Conservation (phyloP, 2,329 filamentous ascomycete genomes). For the Cryphonectria naterciae region DNA sequence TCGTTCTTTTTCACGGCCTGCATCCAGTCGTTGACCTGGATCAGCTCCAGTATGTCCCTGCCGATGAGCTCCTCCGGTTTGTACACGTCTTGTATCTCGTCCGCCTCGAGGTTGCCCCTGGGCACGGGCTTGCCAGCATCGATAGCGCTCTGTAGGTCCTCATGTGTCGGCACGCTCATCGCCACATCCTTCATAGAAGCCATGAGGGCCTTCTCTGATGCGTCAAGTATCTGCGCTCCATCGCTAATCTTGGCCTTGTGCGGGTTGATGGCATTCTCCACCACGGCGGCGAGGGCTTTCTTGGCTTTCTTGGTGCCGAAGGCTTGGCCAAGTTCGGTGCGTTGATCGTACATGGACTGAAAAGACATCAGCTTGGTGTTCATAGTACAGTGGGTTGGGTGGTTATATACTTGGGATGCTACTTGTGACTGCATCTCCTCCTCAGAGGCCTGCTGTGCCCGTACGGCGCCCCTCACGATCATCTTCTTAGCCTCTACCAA, state of each 20-base stretch:
- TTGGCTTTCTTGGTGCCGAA: conserved; percentile 87
- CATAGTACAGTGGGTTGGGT: neutral
- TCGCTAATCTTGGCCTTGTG: conserved; percentile 41
- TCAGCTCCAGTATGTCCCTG: conserved; percentile 65
- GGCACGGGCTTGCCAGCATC: conserved; percentile 76
- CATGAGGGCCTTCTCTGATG: conserved; percentile 63
- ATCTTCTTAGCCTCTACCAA: conserved; percentile 68
- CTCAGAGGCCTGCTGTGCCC: conserved; percentile 56
- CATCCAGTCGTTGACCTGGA: conserved; percentile 76
- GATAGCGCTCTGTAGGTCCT: conserved; percentile 66
- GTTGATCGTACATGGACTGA: conserved; percentile 63
- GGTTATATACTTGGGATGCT: conserved; percentile 41
- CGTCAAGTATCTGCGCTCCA: conserved; percentile 54
- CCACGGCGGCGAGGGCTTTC: conserved; percentile 72
- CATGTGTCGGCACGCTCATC: conserved; percentile 67
- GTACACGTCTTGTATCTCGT: conserved; percentile 74
- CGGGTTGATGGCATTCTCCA: conserved; percentile 70
- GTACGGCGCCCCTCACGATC: conserved; percentile 60
- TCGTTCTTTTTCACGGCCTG: conserved; percentile 64
- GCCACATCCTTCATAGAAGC: conserved; percentile 65
- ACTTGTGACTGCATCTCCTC: conserved; percentile 47
- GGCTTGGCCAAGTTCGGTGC: conserved; percentile 72
- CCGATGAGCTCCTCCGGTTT: conserved; percentile 69
- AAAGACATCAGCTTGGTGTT: conserved; percentile 28
- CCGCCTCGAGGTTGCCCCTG: conserved; percentile 67